Percentiles rank a stretch among this genome's conserved stretches.
These are phyloP conservation scores for Nakaseomyces kungkrabaensis DNA, from an alignment of 1,139 yeast species.

Conservation along the genomic window DNA sequence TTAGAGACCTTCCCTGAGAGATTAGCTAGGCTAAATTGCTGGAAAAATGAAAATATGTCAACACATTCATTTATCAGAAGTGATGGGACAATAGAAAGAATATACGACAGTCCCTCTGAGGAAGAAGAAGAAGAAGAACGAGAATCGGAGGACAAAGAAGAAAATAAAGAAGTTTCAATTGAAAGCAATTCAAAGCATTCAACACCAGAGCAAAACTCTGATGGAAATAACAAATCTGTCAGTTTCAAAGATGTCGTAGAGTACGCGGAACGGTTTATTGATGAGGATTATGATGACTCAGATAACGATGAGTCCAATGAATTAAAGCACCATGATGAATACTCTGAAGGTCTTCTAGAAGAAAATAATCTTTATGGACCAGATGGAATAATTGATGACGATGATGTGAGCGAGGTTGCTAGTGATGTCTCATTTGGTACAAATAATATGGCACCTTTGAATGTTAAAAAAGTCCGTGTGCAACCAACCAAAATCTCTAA, in stretches of 20 bases:
- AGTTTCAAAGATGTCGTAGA: conserved; percentile 31
- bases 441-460: conserved; percentile 21
- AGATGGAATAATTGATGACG: conserved; percentile 11
- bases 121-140: neutral
- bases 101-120: conserved; percentile 1
- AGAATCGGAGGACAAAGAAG: neutral
- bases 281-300: conserved; percentile 15
- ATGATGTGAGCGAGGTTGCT: conserved; percentile 29
- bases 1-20: conserved; percentile 87
- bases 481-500: neutral
- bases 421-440: conserved; percentile 28
- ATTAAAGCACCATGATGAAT: conserved; percentile 21
- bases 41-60: conserved; percentile 66
- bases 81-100: conserved; percentile 2
- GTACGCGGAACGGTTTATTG: conserved; percentile 28
- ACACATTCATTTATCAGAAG: conserved; percentile 12
- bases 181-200: conserved; percentile 6
- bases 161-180: neutral
- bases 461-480: conserved; percentile 15
- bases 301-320: conserved; percentile 5
- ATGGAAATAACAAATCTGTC: conserved; percentile 28
- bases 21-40: conserved; percentile 82
- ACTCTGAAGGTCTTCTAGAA: conserved; percentile 17
- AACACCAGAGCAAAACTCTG: conserved; percentile 9
- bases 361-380: conserved; percentile 3